Conservation (phyloP, 495 filamentous ascomycete species). For the Penicillium tannophilum region DNA sequence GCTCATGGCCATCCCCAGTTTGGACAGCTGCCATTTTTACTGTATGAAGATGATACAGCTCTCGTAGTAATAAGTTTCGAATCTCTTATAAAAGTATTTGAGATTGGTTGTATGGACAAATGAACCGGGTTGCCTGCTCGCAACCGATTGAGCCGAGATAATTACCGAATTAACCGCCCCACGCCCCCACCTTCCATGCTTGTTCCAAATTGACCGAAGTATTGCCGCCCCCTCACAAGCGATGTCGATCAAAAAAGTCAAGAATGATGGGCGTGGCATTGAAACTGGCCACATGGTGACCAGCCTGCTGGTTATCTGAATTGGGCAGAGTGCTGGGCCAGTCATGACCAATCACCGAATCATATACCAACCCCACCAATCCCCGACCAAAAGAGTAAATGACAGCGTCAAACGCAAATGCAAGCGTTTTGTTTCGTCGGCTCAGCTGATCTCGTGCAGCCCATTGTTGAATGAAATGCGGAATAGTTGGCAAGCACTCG, state of each 20-base stretch:
- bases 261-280: conserved; percentile 9
- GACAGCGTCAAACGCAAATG: neutral
- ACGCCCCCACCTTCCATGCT: neutral
- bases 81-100: neutral
- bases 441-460: neutral
- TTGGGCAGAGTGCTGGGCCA: conserved; percentile 9
- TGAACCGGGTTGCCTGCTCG: neutral
- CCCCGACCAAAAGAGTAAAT: neutral
- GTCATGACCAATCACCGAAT: conserved; percentile 10
- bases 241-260: conserved; percentile 5
- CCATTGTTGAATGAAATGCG: conserved; percentile 8
- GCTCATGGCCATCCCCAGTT: conserved; percentile 2
- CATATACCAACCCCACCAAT: conserved; percentile 4
- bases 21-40: neutral
- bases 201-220: neutral
- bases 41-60: too few relatives aligned
- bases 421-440: neutral
- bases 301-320: conserved; percentile 3
- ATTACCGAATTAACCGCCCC: neutral
- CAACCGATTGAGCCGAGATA: neutral
- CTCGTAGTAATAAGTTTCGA: neutral
- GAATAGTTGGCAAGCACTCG: conserved; percentile 7
- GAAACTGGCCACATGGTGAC: conserved; percentile 6
- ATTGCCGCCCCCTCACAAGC: neutral
- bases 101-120: too few relatives aligned